phyloP scores from a whole-genome alignment of 805 yeast species.

The Pichia gijzeniarum region DNA sequence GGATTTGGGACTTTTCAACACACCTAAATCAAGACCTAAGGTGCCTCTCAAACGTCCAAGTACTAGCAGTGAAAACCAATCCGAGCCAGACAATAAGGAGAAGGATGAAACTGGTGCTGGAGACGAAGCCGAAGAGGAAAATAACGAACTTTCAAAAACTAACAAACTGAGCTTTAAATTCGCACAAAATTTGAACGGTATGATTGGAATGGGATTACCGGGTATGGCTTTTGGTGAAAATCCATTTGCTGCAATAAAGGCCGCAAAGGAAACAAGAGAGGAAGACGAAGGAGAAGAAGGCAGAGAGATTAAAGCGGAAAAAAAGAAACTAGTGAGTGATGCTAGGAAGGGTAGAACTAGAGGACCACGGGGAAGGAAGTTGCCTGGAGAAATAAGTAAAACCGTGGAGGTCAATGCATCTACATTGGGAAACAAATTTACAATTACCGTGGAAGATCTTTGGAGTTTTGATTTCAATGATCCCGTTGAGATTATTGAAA shows the following conservation, averaged over 20 bases:
- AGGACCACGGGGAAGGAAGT: conserved; percentile 69
- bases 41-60: conserved; percentile 21
- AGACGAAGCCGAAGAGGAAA: background rate
- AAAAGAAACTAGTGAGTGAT: conserved; percentile 24
- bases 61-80: background rate
- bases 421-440: conserved; percentile 29
- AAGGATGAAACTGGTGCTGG: conserved; percentile 1
- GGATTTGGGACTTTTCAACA: conserved; percentile 22
- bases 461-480: conserved; percentile 32
- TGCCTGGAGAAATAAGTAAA: conserved; percentile 52
- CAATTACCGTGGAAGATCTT: conserved; percentile 28
- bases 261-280: conserved; percentile 7
- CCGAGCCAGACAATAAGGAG: no score
- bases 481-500: background rate
- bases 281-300: background rate
- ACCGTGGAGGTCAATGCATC: conserved; percentile 33
- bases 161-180: conserved; percentile 35
- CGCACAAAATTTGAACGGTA: conserved; percentile 53
- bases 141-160: conserved; percentile 4
- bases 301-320: conserved; percentile 3
- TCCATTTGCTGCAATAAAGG: conserved; percentile 14
- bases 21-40: conserved; percentile 16
- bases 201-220: conserved; percentile 49
- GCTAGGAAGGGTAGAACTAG: conserved; percentile 48
- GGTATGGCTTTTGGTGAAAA: conserved; percentile 34